Conservation (phyloP, 495 filamentous ascomycete species). For the Schizothecium vesticola region DNA sequence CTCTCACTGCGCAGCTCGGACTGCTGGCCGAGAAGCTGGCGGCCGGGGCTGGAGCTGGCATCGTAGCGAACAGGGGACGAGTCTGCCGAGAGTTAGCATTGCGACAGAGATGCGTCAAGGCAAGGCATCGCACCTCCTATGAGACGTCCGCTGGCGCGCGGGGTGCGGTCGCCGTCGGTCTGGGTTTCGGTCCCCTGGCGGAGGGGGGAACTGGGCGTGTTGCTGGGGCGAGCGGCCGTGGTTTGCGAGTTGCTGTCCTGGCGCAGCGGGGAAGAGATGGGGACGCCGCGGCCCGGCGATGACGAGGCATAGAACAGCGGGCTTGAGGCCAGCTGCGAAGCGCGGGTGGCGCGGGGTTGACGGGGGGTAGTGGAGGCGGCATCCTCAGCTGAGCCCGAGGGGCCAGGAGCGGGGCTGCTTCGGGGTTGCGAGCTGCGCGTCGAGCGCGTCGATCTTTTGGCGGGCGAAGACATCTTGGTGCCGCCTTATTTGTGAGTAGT, state of each 20-base stretch:
- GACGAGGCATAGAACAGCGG: slow-evolving; percentile 82
- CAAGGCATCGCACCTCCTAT: slow-evolving; percentile 58
- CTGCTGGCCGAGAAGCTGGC: slow-evolving; percentile 48
- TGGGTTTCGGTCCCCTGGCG: slow-evolving; percentile 53
- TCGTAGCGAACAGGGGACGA: slow-evolving; percentile 89
- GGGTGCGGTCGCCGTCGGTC: slow-evolving; percentile 60
- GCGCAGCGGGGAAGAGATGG: slow-evolving; percentile 44
- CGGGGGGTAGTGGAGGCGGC: slow-evolving; percentile 42
- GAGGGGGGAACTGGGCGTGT: slow-evolving; percentile 63
- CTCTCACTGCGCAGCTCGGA: slow-evolving; percentile 69
- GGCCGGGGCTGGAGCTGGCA: slow-evolving; percentile 76
- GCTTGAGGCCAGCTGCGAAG: slow-evolving; percentile 59
- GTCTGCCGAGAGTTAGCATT: slow-evolving; percentile 42
- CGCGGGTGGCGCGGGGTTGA: slow-evolving; percentile 37
- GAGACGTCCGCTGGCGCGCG: slow-evolving; percentile 54
- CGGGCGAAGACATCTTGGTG: slow-evolving; percentile 55
- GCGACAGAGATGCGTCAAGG: background rate
- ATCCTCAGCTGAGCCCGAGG: slow-evolving; percentile 40
- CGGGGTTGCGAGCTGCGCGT: slow-evolving; percentile 48
- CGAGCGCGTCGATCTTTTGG: slow-evolving; percentile 46
- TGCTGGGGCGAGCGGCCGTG: slow-evolving; percentile 46
- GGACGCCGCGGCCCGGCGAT: slow-evolving; percentile 46
- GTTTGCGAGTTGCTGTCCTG: slow-evolving; percentile 53
- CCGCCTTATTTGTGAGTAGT: background rate
- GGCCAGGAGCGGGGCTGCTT: slow-evolving; percentile 46